These are phyloP conservation scores for Talaromyces ruber DNA, from an alignment of 495 filamentous ascomycete genomes.

Conservation along the genomic window DNA sequence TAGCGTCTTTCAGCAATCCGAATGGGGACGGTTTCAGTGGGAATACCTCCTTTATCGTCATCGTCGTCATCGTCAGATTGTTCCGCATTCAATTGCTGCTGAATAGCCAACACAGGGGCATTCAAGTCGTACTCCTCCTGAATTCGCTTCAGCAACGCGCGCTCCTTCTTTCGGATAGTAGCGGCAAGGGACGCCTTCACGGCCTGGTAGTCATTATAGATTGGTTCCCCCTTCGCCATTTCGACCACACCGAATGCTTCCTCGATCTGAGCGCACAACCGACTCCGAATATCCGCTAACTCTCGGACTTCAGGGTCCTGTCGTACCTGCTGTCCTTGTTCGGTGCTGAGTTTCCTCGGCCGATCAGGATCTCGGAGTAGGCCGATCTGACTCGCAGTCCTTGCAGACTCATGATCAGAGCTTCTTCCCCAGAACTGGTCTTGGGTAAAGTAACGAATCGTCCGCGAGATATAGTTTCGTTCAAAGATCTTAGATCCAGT, in stretches of 20 bases:
- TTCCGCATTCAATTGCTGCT: neutral
- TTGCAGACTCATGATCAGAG: slow-evolving; percentile 4
- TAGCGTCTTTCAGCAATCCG: neutral
- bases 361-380: neutral
- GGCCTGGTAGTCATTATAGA: slow-evolving; percentile 8
- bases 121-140: slow-evolving; percentile 6
- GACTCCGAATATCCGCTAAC: neutral
- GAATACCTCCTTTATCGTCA: neutral
- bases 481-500: slow-evolving; percentile 10
- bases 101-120: neutral
- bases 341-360: slow-evolving; percentile 2
- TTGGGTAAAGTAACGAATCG: slow-evolving; percentile 12
- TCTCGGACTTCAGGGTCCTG: slow-evolving; percentile 5
- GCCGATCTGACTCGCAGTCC: slow-evolving; percentile 9
- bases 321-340: neutral
- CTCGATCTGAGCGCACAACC: slow-evolving; percentile 5
- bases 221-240: slow-evolving; percentile 4
- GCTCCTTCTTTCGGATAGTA: slow-evolving; percentile 1
- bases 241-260: slow-evolving; percentile 7
- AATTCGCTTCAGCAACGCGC: slow-evolving; percentile 2
- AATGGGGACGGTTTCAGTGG: neutral
- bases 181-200: slow-evolving; percentile 2
- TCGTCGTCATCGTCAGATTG: neutral
- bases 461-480: slow-evolving; percentile 12
- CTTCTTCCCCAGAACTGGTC: slow-evolving; percentile 8